phyloP scores from a whole-genome alignment of 192 early-diverging fungal species.

The Podila epicladia region DNA sequence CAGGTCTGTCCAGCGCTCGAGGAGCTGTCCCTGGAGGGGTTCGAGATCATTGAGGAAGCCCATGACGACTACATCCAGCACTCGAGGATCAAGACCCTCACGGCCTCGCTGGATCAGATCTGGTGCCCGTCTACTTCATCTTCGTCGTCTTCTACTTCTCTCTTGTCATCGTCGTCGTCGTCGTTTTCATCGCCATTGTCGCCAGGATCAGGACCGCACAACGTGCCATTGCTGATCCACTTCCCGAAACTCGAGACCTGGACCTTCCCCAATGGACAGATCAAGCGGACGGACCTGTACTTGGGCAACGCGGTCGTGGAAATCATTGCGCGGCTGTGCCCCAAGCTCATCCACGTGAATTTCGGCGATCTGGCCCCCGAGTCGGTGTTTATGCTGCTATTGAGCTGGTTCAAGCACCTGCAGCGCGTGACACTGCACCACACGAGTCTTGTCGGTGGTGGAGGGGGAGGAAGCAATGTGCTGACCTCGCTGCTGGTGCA shows the following conservation, averaged over 20 bases:
- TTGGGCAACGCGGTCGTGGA: not conserved
- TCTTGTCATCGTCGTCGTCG: too few species aligned
- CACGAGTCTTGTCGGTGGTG: not conserved
- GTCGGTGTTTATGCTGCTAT: not conserved
- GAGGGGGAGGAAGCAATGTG: not conserved
- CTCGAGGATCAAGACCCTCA: not conserved
- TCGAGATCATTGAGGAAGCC: conserved; percentile 1
- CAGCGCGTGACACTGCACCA: not conserved
- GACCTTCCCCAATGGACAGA: not conserved
- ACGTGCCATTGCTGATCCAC: not conserved
- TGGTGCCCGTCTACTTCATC: not conserved
- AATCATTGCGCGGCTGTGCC: not conserved
- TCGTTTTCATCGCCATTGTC: too few species aligned
- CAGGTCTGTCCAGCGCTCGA: not conserved
- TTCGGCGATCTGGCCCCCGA: not conserved
- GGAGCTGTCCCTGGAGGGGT: not conserved
- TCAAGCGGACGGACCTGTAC: not conserved
- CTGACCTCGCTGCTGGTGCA: not conserved
- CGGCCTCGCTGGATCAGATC: not conserved
- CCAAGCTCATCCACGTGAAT: not conserved
- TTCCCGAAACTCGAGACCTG: not conserved
- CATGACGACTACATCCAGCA: not conserved
- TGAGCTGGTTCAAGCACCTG: conserved; percentile 3
- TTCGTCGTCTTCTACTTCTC: too few species aligned
- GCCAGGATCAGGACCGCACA: not conserved